These are phyloP conservation scores for Musa schizocarpa DNA, from an alignment of 176 grass and related monocot species.

Conservation along the genomic window DNA sequence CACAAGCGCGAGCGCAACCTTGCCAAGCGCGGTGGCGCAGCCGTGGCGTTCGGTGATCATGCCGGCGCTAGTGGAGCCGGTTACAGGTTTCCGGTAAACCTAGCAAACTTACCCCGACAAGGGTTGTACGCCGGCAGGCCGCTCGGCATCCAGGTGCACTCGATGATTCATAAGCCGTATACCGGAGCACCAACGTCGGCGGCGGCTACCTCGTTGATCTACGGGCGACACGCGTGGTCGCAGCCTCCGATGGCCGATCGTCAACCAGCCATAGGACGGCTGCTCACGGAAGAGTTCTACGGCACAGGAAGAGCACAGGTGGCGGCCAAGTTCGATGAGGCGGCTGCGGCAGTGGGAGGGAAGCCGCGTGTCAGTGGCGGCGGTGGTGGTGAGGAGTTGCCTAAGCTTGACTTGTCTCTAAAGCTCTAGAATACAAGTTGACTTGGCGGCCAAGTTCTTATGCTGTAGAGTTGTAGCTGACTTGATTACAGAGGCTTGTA, in stretches of 20 bases:
- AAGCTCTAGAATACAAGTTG: neutral
- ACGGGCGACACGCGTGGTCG: neutral
- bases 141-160: neutral
- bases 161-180: neutral
- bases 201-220: neutral
- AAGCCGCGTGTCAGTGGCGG: neutral
- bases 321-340: neutral
- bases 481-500: neutral
- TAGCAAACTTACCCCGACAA: neutral
- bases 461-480: too few species aligned
- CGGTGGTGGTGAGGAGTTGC: neutral
- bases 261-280: neutral
- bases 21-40: conserved; percentile 53
- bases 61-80: too few species aligned
- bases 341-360: neutral
- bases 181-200: neutral
- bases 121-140: neutral
- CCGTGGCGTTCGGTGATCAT: too few species aligned
- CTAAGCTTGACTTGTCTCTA: conserved; percentile 1
- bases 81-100: neutral
- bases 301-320: neutral
- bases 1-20: conserved; percentile 97
- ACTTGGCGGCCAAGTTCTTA: neutral
- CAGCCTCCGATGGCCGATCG: neutral
- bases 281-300: neutral